These are phyloP conservation scores for Plasmodium gallinaceum DNA, from an alignment of 169 alveolate genomes.

Conservation along the genomic window DNA sequence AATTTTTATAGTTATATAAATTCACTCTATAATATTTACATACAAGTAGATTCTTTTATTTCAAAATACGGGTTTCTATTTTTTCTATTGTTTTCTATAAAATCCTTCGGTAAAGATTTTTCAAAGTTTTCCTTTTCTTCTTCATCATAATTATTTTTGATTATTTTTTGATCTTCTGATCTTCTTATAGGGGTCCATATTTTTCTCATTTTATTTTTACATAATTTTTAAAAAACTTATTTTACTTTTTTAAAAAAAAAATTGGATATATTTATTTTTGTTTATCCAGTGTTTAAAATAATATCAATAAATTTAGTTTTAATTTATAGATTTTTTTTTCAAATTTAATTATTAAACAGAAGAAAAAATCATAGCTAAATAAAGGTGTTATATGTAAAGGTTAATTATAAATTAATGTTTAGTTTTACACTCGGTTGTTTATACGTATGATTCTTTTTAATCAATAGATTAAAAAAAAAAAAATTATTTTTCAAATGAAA, in stretches of 20 bases:
- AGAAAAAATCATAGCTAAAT: too few relatives aligned
- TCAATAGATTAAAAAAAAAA: too few relatives aligned
- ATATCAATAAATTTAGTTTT: too few relatives aligned
- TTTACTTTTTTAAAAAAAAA: neutral
- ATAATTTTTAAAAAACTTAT: neutral
- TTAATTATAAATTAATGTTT: too few relatives aligned
- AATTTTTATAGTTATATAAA: neutral
- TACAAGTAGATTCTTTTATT: slow-evolving; percentile 73
- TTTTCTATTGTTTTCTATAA: slow-evolving; percentile 75
- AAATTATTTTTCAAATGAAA: too few relatives aligned
- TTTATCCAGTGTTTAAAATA: too few relatives aligned
- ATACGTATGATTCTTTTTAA: too few relatives aligned
- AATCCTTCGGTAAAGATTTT: slow-evolving; percentile 65
- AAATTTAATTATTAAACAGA: too few relatives aligned
- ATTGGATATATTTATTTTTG: neutral
- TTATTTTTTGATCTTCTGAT: slow-evolving; percentile 71
- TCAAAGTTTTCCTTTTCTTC: slow-evolving; percentile 68
- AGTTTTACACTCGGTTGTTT: neutral
- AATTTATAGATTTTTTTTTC: too few relatives aligned
- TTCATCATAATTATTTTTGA: slow-evolving; percentile 73
- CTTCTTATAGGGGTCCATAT: slow-evolving; percentile 79
- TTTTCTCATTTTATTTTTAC: slow-evolving; percentile 69
- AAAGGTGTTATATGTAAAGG: too few relatives aligned
- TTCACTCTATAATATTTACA: neutral
- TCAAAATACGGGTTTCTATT: slow-evolving; percentile 71